Evolutionary conservation across 2,329 filamentous ascomycete genomes (phyloP).

Genomic region (Fusarium liriodendri): DNA sequence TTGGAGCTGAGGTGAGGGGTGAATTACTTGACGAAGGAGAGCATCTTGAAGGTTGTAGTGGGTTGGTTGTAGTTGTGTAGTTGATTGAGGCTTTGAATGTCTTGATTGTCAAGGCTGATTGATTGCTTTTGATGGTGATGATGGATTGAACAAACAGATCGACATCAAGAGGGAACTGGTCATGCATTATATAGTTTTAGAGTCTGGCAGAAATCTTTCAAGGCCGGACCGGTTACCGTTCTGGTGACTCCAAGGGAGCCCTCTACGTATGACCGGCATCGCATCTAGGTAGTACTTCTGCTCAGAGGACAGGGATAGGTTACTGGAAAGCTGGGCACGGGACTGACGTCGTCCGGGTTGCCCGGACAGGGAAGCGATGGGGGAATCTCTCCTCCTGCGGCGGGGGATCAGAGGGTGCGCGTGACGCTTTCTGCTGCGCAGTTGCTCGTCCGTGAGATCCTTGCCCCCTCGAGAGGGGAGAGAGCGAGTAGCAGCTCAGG

Average conservation of each 20-base stretch:
- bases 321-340: slow-evolving; percentile 10
- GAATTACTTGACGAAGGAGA: slow-evolving; percentile 37
- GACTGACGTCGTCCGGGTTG: slow-evolving; percentile 31
- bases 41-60: slow-evolving; percentile 19
- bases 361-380: slow-evolving; percentile 12
- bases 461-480: not conserved
- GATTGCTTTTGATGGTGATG: slow-evolving; percentile 8
- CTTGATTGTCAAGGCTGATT: not conserved
- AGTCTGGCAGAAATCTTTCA: not conserved
- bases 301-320: slow-evolving; percentile 13
- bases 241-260: slow-evolving; percentile 15
- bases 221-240: slow-evolving; percentile 29
- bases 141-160: not conserved
- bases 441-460: not conserved
- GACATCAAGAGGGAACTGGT: slow-evolving; percentile 2
- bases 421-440: slow-evolving; percentile 16
- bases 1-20: not conserved
- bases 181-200: slow-evolving; percentile 21
- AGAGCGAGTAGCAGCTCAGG: not conserved
- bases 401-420: slow-evolving; percentile 22
- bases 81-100: not conserved
- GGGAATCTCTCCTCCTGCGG: not conserved
- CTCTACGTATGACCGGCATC: slow-evolving; percentile 32
- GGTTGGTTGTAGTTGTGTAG: not conserved
- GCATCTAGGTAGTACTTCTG: not conserved